Evolutionary conservation across 1,284 basidiomycete genomes (phyloP), one percentile per base, ranked within the genome.

Genomic region (Sanghuangporus baumii): DNA sequence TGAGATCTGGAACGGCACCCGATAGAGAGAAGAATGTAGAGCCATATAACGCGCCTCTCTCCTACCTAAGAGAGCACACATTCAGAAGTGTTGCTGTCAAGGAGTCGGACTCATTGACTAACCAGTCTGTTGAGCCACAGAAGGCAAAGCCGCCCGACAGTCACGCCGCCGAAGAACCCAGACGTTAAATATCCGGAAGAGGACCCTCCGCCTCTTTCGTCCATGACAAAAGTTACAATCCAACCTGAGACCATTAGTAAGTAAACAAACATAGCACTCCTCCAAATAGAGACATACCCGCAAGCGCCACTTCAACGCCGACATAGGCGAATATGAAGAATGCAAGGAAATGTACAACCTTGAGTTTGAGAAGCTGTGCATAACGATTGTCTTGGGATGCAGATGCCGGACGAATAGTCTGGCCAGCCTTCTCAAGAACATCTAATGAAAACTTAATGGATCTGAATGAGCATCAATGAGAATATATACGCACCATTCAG

Each of bases 271-370:
- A 0, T 34, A 20, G 16, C 11, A 31, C 2, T 31, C 26, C 38
- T 18, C 38, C n/a, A 5, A 23, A 34, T 3, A 7, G 23, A 48
- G 5, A 56, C 5, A 31, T 59, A 79, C 79, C 76, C 68, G 79
- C 79, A 16, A 81, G 70, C 1, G 80, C 80, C 20, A 81, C 78
- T 63, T 81, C 81, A 0, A 76, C 71, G 2, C 80, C 80, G 38
- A 81, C 79, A 59, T 81, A 81, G 23, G 80, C 71, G 20, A 81
- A 68, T 37, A 75, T 74, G 70, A 80, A 81, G 59, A 77, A 67
- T 1, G 80, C 79, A 37, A 82, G 67, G 11, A 78, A 63, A 64
- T 81, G 79, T 9, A 81, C 71, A 3, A 69, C 67, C 46, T 74
- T 74, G 26, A 74, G 67, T 31, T 66, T 66, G 58, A 78, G 71